Conservation (phyloP, 2,329 filamentous ascomycete genomes). For the Trichothecium sympodiale region DNA sequence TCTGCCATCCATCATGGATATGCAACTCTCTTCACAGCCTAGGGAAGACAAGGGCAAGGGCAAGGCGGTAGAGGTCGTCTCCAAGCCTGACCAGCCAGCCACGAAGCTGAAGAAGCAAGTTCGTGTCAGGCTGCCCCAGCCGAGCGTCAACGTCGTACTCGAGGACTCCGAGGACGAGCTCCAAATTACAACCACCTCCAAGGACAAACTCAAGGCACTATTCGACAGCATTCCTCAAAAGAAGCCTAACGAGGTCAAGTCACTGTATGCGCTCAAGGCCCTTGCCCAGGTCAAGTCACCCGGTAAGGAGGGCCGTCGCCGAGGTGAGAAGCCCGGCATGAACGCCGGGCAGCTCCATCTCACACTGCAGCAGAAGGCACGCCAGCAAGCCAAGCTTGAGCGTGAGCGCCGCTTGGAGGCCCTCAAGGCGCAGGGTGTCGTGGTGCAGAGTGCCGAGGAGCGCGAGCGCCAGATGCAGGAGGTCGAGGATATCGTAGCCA, state of each 20-base stretch:
- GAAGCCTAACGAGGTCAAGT: slow-evolving; percentile 50
- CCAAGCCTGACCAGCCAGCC: slow-evolving; percentile 12
- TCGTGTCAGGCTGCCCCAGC: slow-evolving; percentile 35
- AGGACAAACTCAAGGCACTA: slow-evolving; percentile 45
- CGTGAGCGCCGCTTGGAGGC: slow-evolving; percentile 66
- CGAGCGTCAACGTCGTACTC: slow-evolving; percentile 24
- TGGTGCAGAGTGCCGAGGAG: slow-evolving; percentile 78
- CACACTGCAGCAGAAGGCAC: slow-evolving; percentile 58
- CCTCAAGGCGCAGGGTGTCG: slow-evolving; percentile 68
- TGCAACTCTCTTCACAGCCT: slow-evolving; percentile 17
- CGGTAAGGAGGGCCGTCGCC: slow-evolving; percentile 35
- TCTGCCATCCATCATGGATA: slow-evolving; percentile 25
- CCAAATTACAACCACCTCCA: slow-evolving; percentile 44
- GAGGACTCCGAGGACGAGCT: slow-evolving; percentile 49
- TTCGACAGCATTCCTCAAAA: slow-evolving; percentile 59
- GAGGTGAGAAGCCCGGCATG: slow-evolving; percentile 43
- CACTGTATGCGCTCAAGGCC: slow-evolving; percentile 57
- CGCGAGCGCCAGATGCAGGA: slow-evolving; percentile 70
- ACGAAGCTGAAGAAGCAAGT: slow-evolving; percentile 32
- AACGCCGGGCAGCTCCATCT: slow-evolving; percentile 58
- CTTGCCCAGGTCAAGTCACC: slow-evolving; percentile 63
- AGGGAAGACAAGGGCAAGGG: slow-evolving; percentile 49
- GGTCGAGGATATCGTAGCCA: slow-evolving; percentile 80
- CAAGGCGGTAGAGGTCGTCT: slow-evolving; percentile 29
- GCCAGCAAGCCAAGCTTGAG: slow-evolving; percentile 69